phyloP scores from a whole-genome alignment of 495 filamentous ascomycete species.

The Penicillium silybi region DNA sequence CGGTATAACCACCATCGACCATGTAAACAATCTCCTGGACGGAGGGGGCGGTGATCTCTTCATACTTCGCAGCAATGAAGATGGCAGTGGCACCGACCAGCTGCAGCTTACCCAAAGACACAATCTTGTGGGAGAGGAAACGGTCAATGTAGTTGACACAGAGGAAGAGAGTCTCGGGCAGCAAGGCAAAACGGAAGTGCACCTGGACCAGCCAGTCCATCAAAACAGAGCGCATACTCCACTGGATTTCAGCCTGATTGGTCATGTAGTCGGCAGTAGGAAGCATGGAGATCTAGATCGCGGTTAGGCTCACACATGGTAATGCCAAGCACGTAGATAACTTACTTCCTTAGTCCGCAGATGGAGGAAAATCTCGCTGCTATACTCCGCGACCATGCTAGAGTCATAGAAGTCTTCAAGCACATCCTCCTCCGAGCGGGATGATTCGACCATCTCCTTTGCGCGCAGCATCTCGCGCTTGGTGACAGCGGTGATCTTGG shows the following conservation, averaged over 20 bases:
- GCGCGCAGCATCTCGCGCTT: slow-evolving; percentile 65
- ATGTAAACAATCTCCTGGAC: slow-evolving; percentile 96
- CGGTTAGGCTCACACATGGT: slow-evolving; percentile 16
- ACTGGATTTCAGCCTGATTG: slow-evolving; percentile 92
- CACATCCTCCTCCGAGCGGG: slow-evolving; percentile 57
- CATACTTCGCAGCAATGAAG: slow-evolving; percentile 95
- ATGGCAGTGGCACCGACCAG: slow-evolving; percentile 94
- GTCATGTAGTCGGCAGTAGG: slow-evolving; percentile 96
- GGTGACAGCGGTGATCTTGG: slow-evolving; percentile 35
- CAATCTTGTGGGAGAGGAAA: slow-evolving; percentile 90
- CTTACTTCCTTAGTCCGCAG: slow-evolving; percentile 86
- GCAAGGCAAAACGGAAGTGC: slow-evolving; percentile 81
- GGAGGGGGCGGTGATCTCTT: slow-evolving; percentile 96
- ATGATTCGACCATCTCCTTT: slow-evolving; percentile 59
- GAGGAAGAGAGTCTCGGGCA: slow-evolving; percentile 93
- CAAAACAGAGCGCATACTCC: slow-evolving; percentile 96
- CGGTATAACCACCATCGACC: slow-evolving; percentile 86
- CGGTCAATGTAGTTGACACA: slow-evolving; percentile 95
- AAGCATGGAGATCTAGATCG: slow-evolving; percentile 64
- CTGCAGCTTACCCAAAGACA: slow-evolving; percentile 91
- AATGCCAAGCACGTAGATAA: neutral
- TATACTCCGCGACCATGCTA: slow-evolving; percentile 98
- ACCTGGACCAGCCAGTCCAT: slow-evolving; percentile 99
- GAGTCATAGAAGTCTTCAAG: slow-evolving; percentile 90
- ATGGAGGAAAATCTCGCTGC: slow-evolving; percentile 90